A percentile compares a stretch with the other conserved stretches of the same genome.
Evolutionary conservation across 768 basidiomycete genomes (phyloP).

Genomic region (Russula vinacea): DNA sequence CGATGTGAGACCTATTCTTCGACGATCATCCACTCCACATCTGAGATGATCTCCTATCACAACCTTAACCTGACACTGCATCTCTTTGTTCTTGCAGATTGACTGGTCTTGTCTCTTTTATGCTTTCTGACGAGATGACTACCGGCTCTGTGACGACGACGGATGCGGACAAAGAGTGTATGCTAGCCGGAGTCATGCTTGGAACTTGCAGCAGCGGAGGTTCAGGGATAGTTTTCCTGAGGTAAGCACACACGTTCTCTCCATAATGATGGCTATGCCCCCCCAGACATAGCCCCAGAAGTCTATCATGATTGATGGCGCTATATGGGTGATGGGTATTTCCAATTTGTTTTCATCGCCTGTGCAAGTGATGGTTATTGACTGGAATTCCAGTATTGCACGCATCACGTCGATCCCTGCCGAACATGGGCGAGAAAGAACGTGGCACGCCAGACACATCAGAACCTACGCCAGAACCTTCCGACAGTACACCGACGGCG

Average conservation of each 20-base stretch:
- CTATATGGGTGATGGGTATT: neutral
- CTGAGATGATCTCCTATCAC: constrained; percentile 9
- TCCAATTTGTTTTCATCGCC: constrained; percentile 1
- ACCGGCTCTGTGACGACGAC: constrained; percentile 86
- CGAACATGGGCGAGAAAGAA: constrained; percentile 90
- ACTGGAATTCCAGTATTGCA: constrained; percentile 58
- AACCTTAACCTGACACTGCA: constrained; percentile 18
- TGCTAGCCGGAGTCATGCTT: constrained; percentile 76
- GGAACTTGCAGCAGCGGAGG: constrained; percentile 75
- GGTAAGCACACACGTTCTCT: constrained; percentile 45
- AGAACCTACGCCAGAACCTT: constrained; percentile 18
- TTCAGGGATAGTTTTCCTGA: constrained; percentile 90
- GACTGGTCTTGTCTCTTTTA: constrained; percentile 90
- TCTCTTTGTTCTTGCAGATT: constrained; percentile 48
- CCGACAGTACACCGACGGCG: constrained; percentile 24
- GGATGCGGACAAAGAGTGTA: constrained; percentile 74
- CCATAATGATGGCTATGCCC: constrained; percentile 1
- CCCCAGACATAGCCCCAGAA: constrained; percentile 4
- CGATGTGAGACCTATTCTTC: constrained; percentile 60
- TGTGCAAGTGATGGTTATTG: constrained; percentile 15
- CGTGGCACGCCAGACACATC: constrained; percentile 48
- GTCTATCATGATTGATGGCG: constrained; percentile 13
- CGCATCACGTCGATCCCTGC: constrained; percentile 64
- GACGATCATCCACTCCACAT: constrained; percentile 12
- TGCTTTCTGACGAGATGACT: constrained; percentile 95